Evolutionary conservation across 192 early-diverging fungal genomes (phyloP).

Genomic region (Coemansia pectinata): DNA sequence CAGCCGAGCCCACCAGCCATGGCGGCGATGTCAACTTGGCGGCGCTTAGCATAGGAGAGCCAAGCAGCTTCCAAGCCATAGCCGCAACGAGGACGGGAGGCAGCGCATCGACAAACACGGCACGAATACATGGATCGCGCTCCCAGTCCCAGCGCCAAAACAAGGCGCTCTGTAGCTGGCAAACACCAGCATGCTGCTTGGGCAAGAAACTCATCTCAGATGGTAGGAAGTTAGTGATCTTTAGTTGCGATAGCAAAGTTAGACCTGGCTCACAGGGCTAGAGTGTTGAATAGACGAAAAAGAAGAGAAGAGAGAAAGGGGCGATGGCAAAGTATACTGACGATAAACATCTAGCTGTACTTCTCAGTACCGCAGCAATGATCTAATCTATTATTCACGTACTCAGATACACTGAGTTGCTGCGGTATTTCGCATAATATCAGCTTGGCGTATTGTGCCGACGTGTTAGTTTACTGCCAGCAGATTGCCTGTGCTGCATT

Average conservation of each 20-base stretch:
- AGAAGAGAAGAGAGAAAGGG: background rate
- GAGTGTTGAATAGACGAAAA: background rate
- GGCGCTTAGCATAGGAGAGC: background rate
- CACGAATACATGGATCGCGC: conserved; percentile 11
- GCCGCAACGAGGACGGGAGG: conserved; percentile 1
- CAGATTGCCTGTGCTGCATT: no score
- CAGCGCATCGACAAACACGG: conserved; percentile 18
- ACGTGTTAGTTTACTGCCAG: no score
- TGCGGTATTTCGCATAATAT: background rate
- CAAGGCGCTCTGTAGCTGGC: background rate
- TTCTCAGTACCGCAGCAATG: background rate
- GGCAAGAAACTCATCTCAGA: background rate
- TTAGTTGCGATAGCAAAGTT: background rate
- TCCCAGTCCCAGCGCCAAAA: conserved; percentile 45
- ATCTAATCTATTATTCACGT: background rate
- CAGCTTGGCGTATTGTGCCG: background rate
- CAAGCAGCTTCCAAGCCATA: conserved; percentile 12
- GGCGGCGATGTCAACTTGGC: background rate
- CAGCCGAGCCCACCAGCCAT: background rate
- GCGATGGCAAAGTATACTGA: background rate
- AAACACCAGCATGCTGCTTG: conserved; percentile 1
- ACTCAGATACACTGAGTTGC: background rate
- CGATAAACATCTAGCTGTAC: background rate
- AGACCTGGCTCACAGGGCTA: background rate
- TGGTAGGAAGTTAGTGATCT: background rate